These are phyloP conservation scores for Kappamyces sp. DNA, from an alignment of 192 early-diverging fungal genomes.

Conservation along the genomic window DNA sequence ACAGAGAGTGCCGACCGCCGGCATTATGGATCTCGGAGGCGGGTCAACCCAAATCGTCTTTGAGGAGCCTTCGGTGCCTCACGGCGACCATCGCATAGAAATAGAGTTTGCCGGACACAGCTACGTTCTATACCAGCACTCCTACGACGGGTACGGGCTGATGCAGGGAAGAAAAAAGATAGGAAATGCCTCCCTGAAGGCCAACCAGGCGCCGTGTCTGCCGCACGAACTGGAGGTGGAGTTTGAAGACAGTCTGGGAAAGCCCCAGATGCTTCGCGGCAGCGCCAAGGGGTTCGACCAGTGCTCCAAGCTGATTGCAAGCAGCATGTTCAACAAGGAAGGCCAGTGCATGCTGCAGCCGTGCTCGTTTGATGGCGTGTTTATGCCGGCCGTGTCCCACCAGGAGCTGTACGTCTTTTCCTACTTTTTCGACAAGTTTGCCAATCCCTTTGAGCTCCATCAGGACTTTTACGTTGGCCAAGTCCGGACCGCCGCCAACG, in stretches of 20 bases:
- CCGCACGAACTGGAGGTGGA: conserved; percentile 28
- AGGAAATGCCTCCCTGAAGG: conserved; percentile 31
- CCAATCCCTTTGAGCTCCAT: conserved; percentile 43
- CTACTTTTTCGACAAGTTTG: conserved; percentile 83
- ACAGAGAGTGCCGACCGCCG: conserved; percentile 60
- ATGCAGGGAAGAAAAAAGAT: conserved; percentile 77
- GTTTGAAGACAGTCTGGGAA: conserved; percentile 16
- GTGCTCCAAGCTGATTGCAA: conserved; percentile 47
- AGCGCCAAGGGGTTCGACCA: conserved; percentile 47
- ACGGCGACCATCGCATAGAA: conserved; percentile 69
- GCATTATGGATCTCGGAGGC: conserved; percentile 93
- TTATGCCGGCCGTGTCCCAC: conserved; percentile 62
- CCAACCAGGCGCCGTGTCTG: conserved; percentile 21
- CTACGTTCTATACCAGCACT: conserved; percentile 90
- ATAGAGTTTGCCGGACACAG: conserved; percentile 63
- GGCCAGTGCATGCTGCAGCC: conserved; percentile 44
- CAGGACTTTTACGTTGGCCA: conserved; percentile 67
- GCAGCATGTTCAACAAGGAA: conserved; percentile 68
- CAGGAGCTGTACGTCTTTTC: conserved; percentile 91
- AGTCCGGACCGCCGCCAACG: conserved; percentile 58
- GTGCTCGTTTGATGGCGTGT: conserved; percentile 89
- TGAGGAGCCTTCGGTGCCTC: conserved; percentile 55
- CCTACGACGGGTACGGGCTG: conserved; percentile 88
- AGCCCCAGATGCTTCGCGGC: conserved; percentile 13
- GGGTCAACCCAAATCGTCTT: conserved; percentile 97